Conservation (phyloP, 2,329 filamentous ascomycete genomes). For the Xylaria arbuscula region DNA sequence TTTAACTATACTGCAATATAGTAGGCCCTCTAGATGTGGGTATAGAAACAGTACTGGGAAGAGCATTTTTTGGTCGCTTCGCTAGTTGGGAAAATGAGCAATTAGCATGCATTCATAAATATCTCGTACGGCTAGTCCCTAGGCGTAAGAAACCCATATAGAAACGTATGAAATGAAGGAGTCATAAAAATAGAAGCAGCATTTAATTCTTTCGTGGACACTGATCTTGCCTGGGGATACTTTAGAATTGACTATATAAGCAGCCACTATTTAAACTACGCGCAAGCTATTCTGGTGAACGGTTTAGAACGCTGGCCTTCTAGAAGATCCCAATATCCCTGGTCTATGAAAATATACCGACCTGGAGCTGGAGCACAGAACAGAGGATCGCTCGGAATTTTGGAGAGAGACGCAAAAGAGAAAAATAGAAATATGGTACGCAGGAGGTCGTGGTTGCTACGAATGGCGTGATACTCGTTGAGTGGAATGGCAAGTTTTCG, state of each 20-base stretch:
- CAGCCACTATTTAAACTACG: background rate
- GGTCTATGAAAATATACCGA: background rate
- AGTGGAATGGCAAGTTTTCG: background rate
- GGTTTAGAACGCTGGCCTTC: constrained; percentile 11
- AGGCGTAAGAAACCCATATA: constrained; percentile 18
- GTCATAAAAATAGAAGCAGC: constrained; percentile 17
- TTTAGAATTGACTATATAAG: background rate
- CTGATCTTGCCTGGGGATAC: constrained; percentile 34
- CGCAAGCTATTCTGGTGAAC: background rate
- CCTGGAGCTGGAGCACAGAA: background rate
- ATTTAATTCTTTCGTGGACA: constrained; percentile 29
- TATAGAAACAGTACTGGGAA: background rate
- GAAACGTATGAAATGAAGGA: background rate
- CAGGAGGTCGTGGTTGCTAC: constrained; percentile 6
- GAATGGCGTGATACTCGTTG: background rate
- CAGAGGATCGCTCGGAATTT: background rate
- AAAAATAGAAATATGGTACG: background rate
- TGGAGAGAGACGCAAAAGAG: background rate
- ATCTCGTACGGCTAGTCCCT: constrained; percentile 18
- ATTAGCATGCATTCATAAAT: constrained; percentile 26
- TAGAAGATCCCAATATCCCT: constrained; percentile 5
- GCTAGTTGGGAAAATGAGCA: constrained; percentile 31
- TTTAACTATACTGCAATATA: constrained; percentile 37
- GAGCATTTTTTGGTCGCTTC: constrained; percentile 27
- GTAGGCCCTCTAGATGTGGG: background rate